Evolutionary conservation across 2,329 filamentous ascomycete species (phyloP).

Genomic region (Sporothrix phasma): DNA sequence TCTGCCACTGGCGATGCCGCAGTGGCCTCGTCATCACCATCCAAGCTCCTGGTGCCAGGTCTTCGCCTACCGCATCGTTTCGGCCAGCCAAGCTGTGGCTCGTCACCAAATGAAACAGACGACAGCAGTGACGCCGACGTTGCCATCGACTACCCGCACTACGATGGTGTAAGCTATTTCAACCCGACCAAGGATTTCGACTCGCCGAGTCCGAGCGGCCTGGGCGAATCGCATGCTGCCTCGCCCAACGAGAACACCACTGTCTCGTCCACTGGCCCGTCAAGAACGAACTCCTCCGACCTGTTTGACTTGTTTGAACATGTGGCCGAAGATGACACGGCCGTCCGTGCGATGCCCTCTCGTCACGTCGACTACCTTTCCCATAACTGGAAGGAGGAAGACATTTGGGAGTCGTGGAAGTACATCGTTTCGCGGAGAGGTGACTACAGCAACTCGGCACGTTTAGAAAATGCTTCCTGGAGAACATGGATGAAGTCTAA

Average conservation of each 20-base stretch:
- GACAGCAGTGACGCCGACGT: constrained; percentile 15
- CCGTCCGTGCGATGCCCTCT: constrained; percentile 63
- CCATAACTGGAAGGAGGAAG: constrained; percentile 87
- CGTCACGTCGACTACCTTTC: constrained; percentile 93
- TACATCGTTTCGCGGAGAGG: constrained; percentile 75
- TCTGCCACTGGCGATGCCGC: constrained; percentile 43
- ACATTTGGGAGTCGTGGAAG: constrained; percentile 96
- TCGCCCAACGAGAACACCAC: constrained; percentile 45
- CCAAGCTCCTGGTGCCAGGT: constrained; percentile 48
- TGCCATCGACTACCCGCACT: constrained; percentile 27
- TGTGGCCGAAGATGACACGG: constrained; percentile 65
- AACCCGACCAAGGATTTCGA: constrained; percentile 40
- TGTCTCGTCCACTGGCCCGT: constrained; percentile 42
- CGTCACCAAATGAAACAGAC: constrained; percentile 24
- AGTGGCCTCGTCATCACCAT: constrained; percentile 47
- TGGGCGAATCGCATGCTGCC: constrained; percentile 36
- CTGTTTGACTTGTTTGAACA: constrained; percentile 41
- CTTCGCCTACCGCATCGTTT: constrained; percentile 50
- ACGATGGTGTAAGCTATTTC: constrained; percentile 36
- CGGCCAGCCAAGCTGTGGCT: constrained; percentile 34
- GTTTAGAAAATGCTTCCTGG: constrained; percentile 95
- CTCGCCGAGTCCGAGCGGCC: constrained; percentile 37
- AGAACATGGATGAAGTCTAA: constrained; percentile 92
- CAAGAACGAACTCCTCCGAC: constrained; percentile 49
- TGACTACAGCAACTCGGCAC: constrained; percentile 68